Evolutionary conservation across 2,329 filamentous ascomycete genomes (phyloP).

Genomic region (Salinomyces thailandicus): DNA sequence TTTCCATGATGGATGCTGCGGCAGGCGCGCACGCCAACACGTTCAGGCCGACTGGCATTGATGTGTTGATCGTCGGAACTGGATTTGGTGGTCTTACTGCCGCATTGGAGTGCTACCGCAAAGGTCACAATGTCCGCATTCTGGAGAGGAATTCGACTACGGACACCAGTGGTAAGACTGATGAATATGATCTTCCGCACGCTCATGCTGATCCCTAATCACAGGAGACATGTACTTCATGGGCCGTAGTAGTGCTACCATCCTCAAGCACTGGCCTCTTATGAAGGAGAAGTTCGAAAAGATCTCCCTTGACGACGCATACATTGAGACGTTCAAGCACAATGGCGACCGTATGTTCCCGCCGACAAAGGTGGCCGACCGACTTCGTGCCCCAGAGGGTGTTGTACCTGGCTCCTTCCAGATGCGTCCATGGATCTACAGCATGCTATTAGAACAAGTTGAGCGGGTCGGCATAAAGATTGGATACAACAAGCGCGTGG

Average conservation of each 20-base stretch:
- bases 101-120: slow-evolving; percentile 16
- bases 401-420: slow-evolving; percentile 25
- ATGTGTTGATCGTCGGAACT: slow-evolving; percentile 16
- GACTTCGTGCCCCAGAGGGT: slow-evolving; percentile 6
- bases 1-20: too few relatives aligned
- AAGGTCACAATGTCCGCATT: slow-evolving; percentile 18
- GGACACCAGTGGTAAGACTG: background rate
- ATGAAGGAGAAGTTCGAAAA: slow-evolving; percentile 13
- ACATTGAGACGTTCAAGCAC: slow-evolving; percentile 12
- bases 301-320: slow-evolving; percentile 10
- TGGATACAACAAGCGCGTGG: slow-evolving; percentile 6
- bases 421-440: slow-evolving; percentile 10
- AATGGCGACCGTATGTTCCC: slow-evolving; percentile 8
- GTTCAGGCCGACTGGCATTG: slow-evolving; percentile 13
- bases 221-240: slow-evolving; percentile 27
- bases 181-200: too few relatives aligned
- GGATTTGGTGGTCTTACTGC: slow-evolving; percentile 15
- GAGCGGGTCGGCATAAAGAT: slow-evolving; percentile 12
- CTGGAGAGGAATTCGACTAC: slow-evolving; percentile 9
- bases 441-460: slow-evolving; percentile 13
- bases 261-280: slow-evolving; percentile 11
- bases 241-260: slow-evolving; percentile 1
- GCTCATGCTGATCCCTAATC: too few relatives aligned
- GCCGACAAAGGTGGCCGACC: slow-evolving; percentile 2
- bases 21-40: too few relatives aligned